phyloP scores from a whole-genome alignment of 805 yeast species.

The Lachancea sp. region DNA sequence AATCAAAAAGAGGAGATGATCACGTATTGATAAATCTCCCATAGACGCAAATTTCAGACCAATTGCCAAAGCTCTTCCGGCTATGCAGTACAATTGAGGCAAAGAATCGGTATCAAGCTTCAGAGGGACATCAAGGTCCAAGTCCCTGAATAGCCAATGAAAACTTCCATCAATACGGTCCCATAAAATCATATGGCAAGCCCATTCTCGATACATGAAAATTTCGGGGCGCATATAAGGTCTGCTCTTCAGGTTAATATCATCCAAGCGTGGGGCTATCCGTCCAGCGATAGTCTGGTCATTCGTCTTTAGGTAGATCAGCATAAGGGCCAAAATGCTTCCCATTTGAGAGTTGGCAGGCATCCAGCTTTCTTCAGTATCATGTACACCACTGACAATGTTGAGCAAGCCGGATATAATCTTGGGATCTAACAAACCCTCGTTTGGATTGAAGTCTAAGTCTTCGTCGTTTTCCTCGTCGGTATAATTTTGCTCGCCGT shows the following conservation, averaged over 20 bases:
- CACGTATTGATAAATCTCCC: conserved; percentile 46
- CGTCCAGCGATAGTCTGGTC: conserved; percentile 51
- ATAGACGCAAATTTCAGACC: conserved; percentile 76
- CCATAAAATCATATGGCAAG: conserved; percentile 69
- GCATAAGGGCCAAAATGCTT: conserved; percentile 65
- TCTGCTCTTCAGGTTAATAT: conserved; percentile 5
- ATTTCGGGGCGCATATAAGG: conserved; percentile 71
- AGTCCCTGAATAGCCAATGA: conserved; percentile 19
- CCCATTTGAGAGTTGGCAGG: conserved; percentile 47
- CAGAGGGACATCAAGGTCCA: conserved; percentile 9
- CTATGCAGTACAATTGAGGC: conserved; percentile 55
- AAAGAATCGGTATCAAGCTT: conserved; percentile 54
- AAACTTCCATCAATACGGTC: conserved; percentile 42
- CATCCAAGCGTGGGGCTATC: conserved; percentile 44
- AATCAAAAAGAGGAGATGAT: conserved; percentile 32
- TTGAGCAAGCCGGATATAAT: conserved; percentile 12
- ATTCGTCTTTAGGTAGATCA: conserved; percentile 66
- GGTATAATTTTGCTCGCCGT: conserved; percentile 55
- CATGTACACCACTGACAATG: conserved; percentile 16
- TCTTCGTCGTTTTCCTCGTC: conserved; percentile 34
- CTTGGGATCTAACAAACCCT: conserved; percentile 7
- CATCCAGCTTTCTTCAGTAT: conserved; percentile 26
- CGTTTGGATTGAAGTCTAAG: conserved; percentile 5
- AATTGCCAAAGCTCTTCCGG: conserved; percentile 69
- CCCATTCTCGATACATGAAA: conserved; percentile 56